These are phyloP conservation scores for Trichosporon coremiiforme DNA, from an alignment of 1,284 basidiomycete species.

Conservation along the genomic window DNA sequence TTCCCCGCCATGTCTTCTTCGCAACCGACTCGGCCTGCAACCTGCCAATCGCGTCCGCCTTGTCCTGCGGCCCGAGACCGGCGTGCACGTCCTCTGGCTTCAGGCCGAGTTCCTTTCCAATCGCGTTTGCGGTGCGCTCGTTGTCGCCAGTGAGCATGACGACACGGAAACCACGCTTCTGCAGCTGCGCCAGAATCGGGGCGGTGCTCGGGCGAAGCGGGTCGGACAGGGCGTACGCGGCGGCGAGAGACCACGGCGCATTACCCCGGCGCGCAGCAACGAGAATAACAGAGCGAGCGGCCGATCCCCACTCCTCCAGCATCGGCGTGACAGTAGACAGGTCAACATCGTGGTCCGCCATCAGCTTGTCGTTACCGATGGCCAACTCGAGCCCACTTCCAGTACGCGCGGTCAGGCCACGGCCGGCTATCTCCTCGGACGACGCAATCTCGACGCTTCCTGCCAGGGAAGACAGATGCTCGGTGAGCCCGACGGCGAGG, in stretches of 20 bases:
- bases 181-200: slow-evolving; percentile 74
- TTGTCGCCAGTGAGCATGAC: slow-evolving; percentile 91
- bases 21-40: slow-evolving; percentile 22
- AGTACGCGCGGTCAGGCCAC: slow-evolving; percentile 72
- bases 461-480: slow-evolving; percentile 62
- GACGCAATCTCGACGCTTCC: slow-evolving; percentile 62
- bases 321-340: slow-evolving; percentile 59
- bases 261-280: slow-evolving; percentile 67
- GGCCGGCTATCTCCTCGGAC: slow-evolving; percentile 74
- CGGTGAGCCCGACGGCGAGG: slow-evolving; percentile 85
- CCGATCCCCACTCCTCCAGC: slow-evolving; percentile 66
- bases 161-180: slow-evolving; percentile 83
- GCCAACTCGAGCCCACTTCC: slow-evolving; percentile 70
- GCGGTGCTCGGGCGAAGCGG: slow-evolving; percentile 77
- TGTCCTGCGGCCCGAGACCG: slow-evolving; percentile 88
- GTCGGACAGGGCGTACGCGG: slow-evolving; percentile 74
- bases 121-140: slow-evolving; percentile 74
- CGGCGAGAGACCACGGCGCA: slow-evolving; percentile 24
- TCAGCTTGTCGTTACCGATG: slow-evolving; percentile 31
- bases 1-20: slow-evolving; percentile 50
- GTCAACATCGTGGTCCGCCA: slow-evolving; percentile 36
- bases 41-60: slow-evolving; percentile 60
- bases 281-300: slow-evolving; percentile 80
- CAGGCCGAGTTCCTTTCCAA: slow-evolving; percentile 85
- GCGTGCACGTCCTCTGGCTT: slow-evolving; percentile 76